Evolutionary conservation across 2,329 filamentous ascomycete species (phyloP).

Genomic region (Lachnellula subtilissima): DNA sequence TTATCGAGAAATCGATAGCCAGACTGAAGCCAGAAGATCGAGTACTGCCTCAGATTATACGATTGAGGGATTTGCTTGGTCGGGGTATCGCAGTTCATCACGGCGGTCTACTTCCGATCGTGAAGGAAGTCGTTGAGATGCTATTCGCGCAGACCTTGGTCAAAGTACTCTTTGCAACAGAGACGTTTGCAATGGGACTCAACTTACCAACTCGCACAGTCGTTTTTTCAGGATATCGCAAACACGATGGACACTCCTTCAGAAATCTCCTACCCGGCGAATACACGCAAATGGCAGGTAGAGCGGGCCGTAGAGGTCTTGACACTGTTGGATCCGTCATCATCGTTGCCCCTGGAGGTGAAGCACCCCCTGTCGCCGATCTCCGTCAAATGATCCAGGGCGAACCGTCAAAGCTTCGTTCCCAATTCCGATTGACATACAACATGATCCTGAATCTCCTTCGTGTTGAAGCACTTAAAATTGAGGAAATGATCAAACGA

Average conservation of each 20-base stretch:
- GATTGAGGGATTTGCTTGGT: constrained; percentile 77
- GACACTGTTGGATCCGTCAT: constrained; percentile 93
- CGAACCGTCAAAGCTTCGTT: constrained; percentile 89
- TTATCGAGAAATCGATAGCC: constrained; percentile 90
- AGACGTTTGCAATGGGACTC: constrained; percentile 97
- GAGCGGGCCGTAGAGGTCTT: constrained; percentile 86
- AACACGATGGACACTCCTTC: constrained; percentile 91
- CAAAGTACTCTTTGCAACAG: constrained; percentile 94
- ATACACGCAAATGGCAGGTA: constrained; percentile 97
- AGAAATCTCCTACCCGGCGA: constrained; percentile 88
- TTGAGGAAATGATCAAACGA: constrained; percentile 99
- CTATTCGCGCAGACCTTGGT: constrained; percentile 92
- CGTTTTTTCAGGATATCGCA: constrained; percentile 94
- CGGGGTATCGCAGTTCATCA: constrained; percentile 95
- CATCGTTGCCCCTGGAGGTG: constrained; percentile 78
- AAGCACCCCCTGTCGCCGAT: constrained; percentile 79
- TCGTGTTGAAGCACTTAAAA: constrained; percentile 92
- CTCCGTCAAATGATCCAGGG: constrained; percentile 93
- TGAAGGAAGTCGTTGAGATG: constrained; percentile 97
- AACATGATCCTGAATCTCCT: constrained; percentile 98
- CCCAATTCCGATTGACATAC: constrained; percentile 95
- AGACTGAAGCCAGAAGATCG: constrained; percentile 87
- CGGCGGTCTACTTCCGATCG: constrained; percentile 87
- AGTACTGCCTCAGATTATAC: constrained; percentile 83
- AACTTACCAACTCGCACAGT: constrained; percentile 95